Base-by-base conservation (phyloP, 805 yeast species). In the Saccharomycopsis sp. region DNA sequence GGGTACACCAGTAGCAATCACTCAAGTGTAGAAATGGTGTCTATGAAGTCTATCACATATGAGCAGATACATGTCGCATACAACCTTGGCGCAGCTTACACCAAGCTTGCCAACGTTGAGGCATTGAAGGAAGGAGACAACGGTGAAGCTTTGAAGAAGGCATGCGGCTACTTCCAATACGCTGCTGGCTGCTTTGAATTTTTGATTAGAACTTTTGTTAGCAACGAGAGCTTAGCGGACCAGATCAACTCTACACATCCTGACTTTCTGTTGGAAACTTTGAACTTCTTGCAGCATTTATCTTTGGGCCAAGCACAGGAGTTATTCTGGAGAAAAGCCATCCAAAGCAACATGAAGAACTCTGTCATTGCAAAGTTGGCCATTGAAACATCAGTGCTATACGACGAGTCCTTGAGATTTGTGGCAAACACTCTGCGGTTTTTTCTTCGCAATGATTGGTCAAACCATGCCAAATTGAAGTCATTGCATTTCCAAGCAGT, bases 281-380 rank as follows among this genome's bases (percentile, higher is more conserved):
- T 81, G 7, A 59, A 62, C 9, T 63, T 77, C 13, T 59, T 87
- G 39, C 59, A 67, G 27, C 50, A 55, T 9, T 53, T 86, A 26
- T 72, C 73, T 73, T 54, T 82, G 30, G 92, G 94, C 0, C 95
- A 85, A 52, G 92, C 95, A 0, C 95, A 87, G 58, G 96, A 88
- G 53, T 68, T 75, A 9, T 75, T 80, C 38, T 87, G 96, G 95
- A 75, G 71, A 36, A 77, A 78, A 51, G 86, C 95, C 0, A 58
- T 65, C 0, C 56, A 60, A 29, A 56, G 60, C 13, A 61, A 64
- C 9, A 53, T 73, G 51, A 80, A 77, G 50, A 76, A 81, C 52
- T 62, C 79, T 0, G 62, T 76, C 3, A 59, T 87, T 2, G 69
- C 92, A 1, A 73, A 75, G 50, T 59, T 88, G 34, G 71, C 95